A percentile compares a stretch with the other conserved stretches of the same genome.
Conservation (phyloP, 495 filamentous ascomycete species). For the Evansstolkia leycettana region DNA sequence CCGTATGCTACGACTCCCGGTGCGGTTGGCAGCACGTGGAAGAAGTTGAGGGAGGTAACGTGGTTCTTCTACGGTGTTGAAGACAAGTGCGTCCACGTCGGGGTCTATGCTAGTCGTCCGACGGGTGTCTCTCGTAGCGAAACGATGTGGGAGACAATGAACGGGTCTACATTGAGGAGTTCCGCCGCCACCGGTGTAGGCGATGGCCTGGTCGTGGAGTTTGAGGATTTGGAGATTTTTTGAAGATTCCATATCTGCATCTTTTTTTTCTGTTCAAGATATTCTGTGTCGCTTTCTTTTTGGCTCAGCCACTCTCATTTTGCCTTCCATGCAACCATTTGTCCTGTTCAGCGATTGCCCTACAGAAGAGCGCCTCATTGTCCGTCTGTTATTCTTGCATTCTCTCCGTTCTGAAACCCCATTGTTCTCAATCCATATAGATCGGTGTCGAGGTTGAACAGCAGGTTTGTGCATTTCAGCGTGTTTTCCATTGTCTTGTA, state of each 20-base stretch:
- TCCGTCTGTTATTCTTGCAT: too few species aligned
- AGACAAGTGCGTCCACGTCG: conserved; percentile 44
- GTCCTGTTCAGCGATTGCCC: too few species aligned
- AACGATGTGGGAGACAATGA: conserved; percentile 33
- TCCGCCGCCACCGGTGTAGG: conserved; percentile 13
- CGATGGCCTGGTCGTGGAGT: conserved; percentile 40
- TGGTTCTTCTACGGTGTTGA: conserved; percentile 51
- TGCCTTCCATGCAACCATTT: too few species aligned
- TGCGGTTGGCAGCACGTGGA: conserved; percentile 35
- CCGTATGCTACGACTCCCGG: conserved; percentile 25
- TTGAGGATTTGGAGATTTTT: conserved; percentile 46
- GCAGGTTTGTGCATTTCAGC: too few species aligned
- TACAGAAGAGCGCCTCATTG: too few species aligned
- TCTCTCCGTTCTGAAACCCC: too few species aligned
- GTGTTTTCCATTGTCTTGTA: too few species aligned
- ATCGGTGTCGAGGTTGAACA: too few species aligned
- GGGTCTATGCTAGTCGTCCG: conserved; percentile 44
- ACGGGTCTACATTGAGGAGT: conserved; percentile 20
- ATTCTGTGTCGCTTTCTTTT: conserved; percentile 3
- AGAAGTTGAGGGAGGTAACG: conserved; percentile 45
- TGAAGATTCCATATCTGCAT: conserved; percentile 7
- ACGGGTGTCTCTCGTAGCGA: conserved; percentile 20
- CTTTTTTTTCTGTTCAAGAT: not conserved
- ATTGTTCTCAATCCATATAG: too few species aligned
- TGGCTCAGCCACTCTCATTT: conserved; percentile 1